Conservation (phyloP, 495 filamentous ascomycete species). For the Aspergillus olivimuriae region DNA sequence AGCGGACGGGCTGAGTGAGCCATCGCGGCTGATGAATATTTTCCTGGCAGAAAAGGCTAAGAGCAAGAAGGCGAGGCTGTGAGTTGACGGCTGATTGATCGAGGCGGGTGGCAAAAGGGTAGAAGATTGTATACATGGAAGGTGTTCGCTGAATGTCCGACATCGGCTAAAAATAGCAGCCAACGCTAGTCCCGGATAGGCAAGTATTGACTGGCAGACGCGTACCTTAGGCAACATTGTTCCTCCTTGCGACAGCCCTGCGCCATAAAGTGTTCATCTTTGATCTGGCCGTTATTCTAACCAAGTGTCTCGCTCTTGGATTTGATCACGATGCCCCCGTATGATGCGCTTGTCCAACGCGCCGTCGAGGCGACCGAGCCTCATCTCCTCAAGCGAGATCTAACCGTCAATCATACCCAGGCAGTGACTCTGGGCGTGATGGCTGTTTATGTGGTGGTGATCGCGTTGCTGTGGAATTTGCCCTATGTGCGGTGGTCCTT, state of each 20-base stretch:
- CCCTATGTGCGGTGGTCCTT: slow-evolving; percentile 66
- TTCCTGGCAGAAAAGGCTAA: slow-evolving; percentile 11
- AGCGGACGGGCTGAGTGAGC: slow-evolving; percentile 1
- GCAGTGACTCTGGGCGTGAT: slow-evolving; percentile 65
- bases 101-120: too few relatives aligned
- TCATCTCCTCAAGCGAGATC: slow-evolving; percentile 40
- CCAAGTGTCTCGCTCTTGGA: too few relatives aligned
- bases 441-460: slow-evolving; percentile 63
- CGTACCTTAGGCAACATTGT: too few relatives aligned
- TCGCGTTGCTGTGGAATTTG: slow-evolving; percentile 72
- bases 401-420: slow-evolving; percentile 65
- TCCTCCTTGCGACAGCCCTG: slow-evolving; percentile 9
- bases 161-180: slow-evolving; percentile 14
- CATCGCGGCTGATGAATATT: slow-evolving; percentile 13
- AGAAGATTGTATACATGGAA: too few relatives aligned
- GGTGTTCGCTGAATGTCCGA: too few relatives aligned
- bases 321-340: slow-evolving; percentile 25
- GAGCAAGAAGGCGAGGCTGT: background rate
- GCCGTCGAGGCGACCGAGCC: slow-evolving; percentile 19
- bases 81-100: too few relatives aligned
- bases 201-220: slow-evolving; percentile 16
- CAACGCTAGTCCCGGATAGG: slow-evolving; percentile 6
- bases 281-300: too few relatives aligned
- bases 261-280: too few relatives aligned
- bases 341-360: slow-evolving; percentile 18